Percentiles rank a stretch among this genome's conserved stretches.
These are phyloP conservation scores for Polychytrium aggregatum DNA, from an alignment of 192 early-diverging fungal species.

Conservation along the genomic window DNA sequence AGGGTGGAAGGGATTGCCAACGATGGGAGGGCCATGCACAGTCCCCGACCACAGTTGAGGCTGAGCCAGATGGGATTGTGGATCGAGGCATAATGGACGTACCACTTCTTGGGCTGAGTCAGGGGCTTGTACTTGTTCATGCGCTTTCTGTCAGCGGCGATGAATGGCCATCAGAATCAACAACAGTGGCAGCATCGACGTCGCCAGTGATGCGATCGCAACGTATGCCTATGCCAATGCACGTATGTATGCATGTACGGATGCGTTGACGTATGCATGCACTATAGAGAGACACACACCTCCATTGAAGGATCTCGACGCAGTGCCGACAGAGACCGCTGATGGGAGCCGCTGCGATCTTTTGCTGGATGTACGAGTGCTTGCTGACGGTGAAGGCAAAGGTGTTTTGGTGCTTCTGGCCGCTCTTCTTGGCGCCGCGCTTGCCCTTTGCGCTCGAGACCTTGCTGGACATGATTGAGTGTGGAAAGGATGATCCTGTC, in stretches of 20 bases:
- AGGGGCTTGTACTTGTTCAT: slow-evolving; percentile 97
- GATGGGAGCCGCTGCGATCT: slow-evolving; percentile 66
- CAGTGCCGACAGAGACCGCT: slow-evolving; percentile 54
- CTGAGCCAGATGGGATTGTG: too few relatives aligned
- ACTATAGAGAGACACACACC: slow-evolving; percentile 15
- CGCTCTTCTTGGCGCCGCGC: slow-evolving; percentile 55
- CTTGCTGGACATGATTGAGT: slow-evolving; percentile 22
- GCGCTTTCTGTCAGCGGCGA: slow-evolving; percentile 85
- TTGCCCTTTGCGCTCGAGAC: slow-evolving; percentile 37
- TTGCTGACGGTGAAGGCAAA: slow-evolving; percentile 81
- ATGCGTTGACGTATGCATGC: slow-evolving; percentile 3
- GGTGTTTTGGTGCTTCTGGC: slow-evolving; percentile 83
- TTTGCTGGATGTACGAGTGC: slow-evolving; percentile 64
- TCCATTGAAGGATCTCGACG: slow-evolving; percentile 39
- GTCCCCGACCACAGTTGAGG: too few relatives aligned
- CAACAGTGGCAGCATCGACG: too few relatives aligned
- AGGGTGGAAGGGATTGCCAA: neutral
- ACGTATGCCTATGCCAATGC: neutral
- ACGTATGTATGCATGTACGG: neutral
- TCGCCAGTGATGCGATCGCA: slow-evolving; percentile 53
- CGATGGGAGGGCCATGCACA: too few relatives aligned
- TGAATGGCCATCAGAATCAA: too few relatives aligned
- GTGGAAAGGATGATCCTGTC: too few relatives aligned
- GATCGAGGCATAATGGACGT: too few relatives aligned
- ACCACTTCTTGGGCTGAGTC: slow-evolving; percentile 82